These are phyloP conservation scores for Pterula multifida DNA, from an alignment of 1,284 basidiomycete genomes.

Conservation along the genomic window DNA sequence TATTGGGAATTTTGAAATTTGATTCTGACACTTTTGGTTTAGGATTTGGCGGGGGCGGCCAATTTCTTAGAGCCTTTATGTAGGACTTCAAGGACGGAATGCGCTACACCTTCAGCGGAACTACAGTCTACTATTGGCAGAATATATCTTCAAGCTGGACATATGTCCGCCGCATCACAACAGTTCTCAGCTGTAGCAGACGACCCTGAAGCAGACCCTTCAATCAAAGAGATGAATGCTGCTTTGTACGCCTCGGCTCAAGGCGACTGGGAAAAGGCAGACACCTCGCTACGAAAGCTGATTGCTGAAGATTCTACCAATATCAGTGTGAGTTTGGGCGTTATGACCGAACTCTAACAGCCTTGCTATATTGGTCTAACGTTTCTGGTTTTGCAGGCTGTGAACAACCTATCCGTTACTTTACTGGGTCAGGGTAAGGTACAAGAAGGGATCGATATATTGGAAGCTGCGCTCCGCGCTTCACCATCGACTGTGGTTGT, in stretches of 20 bases:
- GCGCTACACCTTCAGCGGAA: constrained; percentile 30
- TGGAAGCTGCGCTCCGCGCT: constrained; percentile 47
- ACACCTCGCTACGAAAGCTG: constrained; percentile 28
- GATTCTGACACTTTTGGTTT: constrained; percentile 1
- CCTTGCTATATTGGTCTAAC: background rate
- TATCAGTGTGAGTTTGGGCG: constrained; percentile 34
- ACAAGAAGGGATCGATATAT: constrained; percentile 55
- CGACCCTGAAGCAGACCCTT: constrained; percentile 29
- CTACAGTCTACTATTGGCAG: constrained; percentile 57
- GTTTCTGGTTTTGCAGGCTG: constrained; percentile 32
- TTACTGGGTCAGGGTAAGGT: constrained; percentile 57
- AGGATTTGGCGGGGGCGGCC: constrained; percentile 62
- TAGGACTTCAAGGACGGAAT: constrained; percentile 12
- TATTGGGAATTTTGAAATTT: background rate
- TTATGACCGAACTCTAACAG: background rate
- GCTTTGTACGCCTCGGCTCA: constrained; percentile 51
- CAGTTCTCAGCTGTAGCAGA: constrained; percentile 41
- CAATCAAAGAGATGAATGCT: constrained; percentile 44
- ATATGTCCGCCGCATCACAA: constrained; percentile 39
- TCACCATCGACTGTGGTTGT: constrained; percentile 59
- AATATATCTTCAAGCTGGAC: constrained; percentile 63
- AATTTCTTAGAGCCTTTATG: constrained; percentile 53
- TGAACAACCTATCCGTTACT: constrained; percentile 66
- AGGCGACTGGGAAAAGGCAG: constrained; percentile 55
- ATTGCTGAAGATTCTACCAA: constrained; percentile 42